A percentile compares a stretch with the other conserved stretches of the same genome.
phyloP scores from a whole-genome alignment of 768 basidiomycete genomes.

The Amanita pseudoporphyria region DNA sequence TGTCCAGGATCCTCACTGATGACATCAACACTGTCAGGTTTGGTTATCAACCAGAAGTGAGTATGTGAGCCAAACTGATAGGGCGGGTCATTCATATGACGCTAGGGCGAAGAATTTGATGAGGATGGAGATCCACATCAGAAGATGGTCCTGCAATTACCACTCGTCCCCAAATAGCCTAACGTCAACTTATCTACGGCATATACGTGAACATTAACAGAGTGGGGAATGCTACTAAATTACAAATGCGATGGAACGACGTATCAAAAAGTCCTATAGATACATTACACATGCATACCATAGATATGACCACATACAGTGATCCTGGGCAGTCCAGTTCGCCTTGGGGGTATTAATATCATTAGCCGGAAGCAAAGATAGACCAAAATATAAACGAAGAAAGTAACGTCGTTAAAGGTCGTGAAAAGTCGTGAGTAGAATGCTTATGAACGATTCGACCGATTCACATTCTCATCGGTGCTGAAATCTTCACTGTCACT shows the following conservation, averaged over 20 bases:
- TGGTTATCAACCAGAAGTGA: slow-evolving; percentile 18
- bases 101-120: slow-evolving; percentile 66
- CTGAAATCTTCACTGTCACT: slow-evolving; percentile 59
- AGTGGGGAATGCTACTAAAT: slow-evolving; percentile 6
- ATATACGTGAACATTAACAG: background rate
- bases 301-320: slow-evolving; percentile 6
- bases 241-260: slow-evolving; percentile 3
- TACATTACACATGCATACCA: slow-evolving; percentile 5
- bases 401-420: slow-evolving; percentile 22
- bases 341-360: background rate
- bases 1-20: slow-evolving; percentile 7
- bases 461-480: slow-evolving; percentile 37
- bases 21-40: slow-evolving; percentile 18
- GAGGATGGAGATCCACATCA: slow-evolving; percentile 84
- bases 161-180: slow-evolving; percentile 12
- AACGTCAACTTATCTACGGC: background rate
- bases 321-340: background rate
- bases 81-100: background rate
- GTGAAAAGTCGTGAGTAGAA: slow-evolving; percentile 10
- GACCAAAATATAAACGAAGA: slow-evolving; percentile 8
- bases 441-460: slow-evolving; percentile 24
- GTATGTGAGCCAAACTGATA: background rate
- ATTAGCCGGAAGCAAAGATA: background rate
- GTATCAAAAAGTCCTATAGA: slow-evolving; percentile 5
- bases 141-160: slow-evolving; percentile 59